Conservation (phyloP, 148 eudicot genomes). For the Arctostaphylos glauca region DNA sequence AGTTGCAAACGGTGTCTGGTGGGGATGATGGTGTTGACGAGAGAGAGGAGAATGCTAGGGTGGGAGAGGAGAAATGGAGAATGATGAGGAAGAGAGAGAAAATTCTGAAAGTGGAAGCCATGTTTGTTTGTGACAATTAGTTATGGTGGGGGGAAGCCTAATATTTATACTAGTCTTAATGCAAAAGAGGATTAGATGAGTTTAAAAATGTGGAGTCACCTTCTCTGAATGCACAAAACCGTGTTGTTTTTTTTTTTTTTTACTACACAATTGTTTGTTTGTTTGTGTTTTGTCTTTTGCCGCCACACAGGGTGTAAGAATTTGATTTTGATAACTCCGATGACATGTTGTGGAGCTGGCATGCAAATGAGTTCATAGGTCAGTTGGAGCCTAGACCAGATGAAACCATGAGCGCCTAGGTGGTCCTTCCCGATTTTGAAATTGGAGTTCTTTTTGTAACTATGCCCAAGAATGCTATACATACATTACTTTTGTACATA, state of each 20-base stretch:
- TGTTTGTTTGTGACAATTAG: not conserved
- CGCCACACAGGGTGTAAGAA: not conserved
- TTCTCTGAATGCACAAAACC: not conserved
- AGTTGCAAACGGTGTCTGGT: not conserved
- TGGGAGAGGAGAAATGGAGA: not conserved
- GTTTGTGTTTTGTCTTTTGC: no score
- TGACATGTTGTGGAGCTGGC: not conserved
- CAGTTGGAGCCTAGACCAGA: no score
- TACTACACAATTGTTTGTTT: no score
- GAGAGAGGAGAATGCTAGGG: not conserved
- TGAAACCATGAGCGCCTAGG: no score
- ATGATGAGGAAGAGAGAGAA: not conserved
- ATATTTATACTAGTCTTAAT: not conserved
- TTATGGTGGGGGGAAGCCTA: not conserved
- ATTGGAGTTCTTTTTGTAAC: no score
- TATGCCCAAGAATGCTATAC: no score
- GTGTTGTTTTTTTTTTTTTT: not conserved
- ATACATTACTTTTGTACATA: no score
- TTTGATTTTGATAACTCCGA: not conserved
- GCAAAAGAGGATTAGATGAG: not conserved
- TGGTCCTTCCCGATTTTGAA: no score
- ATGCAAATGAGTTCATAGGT: not conserved
- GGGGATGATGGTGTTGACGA: not conserved
- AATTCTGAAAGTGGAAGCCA: conserved; percentile 13
- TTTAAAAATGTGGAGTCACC: not conserved